Conservation (phyloP, 2,329 filamentous ascomycete genomes). For the Byssothecium circinans region DNA sequence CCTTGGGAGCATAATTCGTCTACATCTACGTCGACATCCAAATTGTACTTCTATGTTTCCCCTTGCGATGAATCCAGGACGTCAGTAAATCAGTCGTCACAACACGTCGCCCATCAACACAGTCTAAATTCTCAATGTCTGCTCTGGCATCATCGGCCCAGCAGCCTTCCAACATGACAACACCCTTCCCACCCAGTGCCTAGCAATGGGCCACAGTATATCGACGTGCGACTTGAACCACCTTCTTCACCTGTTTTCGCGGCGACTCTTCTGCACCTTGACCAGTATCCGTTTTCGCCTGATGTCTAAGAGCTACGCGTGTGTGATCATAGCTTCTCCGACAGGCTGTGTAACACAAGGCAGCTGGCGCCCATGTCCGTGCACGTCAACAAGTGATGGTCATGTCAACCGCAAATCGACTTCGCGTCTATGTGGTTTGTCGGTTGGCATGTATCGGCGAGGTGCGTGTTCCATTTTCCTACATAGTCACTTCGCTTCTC, state of each 20-base stretch:
- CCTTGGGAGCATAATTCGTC: slow-evolving; percentile 40
- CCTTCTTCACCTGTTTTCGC: slow-evolving; percentile 25
- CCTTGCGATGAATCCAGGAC: slow-evolving; percentile 41
- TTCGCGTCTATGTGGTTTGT: slow-evolving; percentile 8
- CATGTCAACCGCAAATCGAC: slow-evolving; percentile 10
- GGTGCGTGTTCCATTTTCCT: slow-evolving; percentile 31
- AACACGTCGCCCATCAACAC: slow-evolving; percentile 38
- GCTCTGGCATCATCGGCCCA: slow-evolving; percentile 21
- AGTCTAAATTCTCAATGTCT: slow-evolving; percentile 40
- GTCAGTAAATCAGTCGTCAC: slow-evolving; percentile 41
- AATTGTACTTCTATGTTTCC: slow-evolving; percentile 49
- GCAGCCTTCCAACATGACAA: slow-evolving; percentile 24
- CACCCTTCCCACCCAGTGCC: slow-evolving; percentile 18
- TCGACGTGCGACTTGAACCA: slow-evolving; percentile 24
- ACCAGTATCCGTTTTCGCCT: slow-evolving; percentile 8
- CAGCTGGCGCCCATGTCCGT: not conserved
- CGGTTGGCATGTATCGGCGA: slow-evolving; percentile 18
- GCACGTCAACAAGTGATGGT: slow-evolving; percentile 13
- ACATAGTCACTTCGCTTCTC: slow-evolving; percentile 12
- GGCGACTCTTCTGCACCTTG: slow-evolving; percentile 11
- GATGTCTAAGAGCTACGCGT: slow-evolving; percentile 2
- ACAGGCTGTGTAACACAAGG: not conserved
- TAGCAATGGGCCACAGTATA: slow-evolving; percentile 25
- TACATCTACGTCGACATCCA: slow-evolving; percentile 43
- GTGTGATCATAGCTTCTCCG: not conserved